Evolutionary conservation across 108 stramenopile species (phyloP).

Genomic region (Skeletonema potamos): DNA sequence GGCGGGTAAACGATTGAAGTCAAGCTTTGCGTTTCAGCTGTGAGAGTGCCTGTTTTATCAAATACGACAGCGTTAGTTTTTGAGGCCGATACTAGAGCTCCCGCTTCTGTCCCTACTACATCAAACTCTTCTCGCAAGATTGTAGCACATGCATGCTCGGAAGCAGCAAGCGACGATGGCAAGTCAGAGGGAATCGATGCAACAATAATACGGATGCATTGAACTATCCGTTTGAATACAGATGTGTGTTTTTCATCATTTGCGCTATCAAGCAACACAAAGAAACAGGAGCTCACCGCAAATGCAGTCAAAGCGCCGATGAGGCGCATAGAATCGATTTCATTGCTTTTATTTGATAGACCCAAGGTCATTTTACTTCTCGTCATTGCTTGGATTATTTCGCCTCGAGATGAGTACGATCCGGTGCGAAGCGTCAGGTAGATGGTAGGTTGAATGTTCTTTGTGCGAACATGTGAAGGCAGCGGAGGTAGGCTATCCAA

Average conservation of each 20-base stretch:
- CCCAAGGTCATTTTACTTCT: slow-evolving; percentile 41
- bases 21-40: slow-evolving; percentile 61
- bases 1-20: slow-evolving; percentile 33
- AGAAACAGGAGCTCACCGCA: slow-evolving; percentile 47
- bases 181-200: slow-evolving; percentile 69
- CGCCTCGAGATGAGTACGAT: slow-evolving; percentile 85
- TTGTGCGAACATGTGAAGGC: background rate
- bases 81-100: slow-evolving; percentile 57
- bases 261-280: slow-evolving; percentile 26
- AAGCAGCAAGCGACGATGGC: slow-evolving; percentile 43
- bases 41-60: slow-evolving; percentile 93
- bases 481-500: slow-evolving; percentile 14
- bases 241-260: slow-evolving; percentile 26
- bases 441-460: slow-evolving; percentile 2
- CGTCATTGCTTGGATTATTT: slow-evolving; percentile 64
- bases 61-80: slow-evolving; percentile 67
- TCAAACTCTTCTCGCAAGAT: slow-evolving; percentile 50
- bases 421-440: slow-evolving; percentile 76
- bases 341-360: slow-evolving; percentile 49
- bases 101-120: slow-evolving; percentile 65
- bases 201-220: slow-evolving; percentile 59
- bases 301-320: slow-evolving; percentile 44
- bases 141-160: slow-evolving; percentile 46
- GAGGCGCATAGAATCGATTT: slow-evolving; percentile 52
- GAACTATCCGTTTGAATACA: slow-evolving; percentile 53